Evolutionary conservation across 164 flowering plant species (phyloP).

Genomic region (Aristolochia californica): DNA sequence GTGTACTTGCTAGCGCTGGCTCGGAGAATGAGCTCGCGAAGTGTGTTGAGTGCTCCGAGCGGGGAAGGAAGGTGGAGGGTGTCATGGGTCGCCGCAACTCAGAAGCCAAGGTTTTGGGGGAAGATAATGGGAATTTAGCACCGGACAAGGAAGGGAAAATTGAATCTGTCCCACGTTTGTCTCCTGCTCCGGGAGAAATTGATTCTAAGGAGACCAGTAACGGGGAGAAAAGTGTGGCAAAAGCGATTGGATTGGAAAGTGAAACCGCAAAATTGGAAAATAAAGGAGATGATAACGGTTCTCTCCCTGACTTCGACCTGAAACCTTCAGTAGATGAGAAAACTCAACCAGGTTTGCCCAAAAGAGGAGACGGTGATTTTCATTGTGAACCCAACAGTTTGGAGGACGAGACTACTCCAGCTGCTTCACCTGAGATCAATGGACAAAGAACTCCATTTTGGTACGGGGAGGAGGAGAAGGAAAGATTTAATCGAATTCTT

Average conservation of each 20-base stretch:
- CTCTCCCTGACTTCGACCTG: neutral
- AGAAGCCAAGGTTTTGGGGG: neutral
- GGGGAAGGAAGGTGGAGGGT: constrained; percentile 80
- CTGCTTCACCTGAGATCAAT: neutral
- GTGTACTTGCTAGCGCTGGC: constrained; percentile 71
- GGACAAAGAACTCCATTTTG: constrained; percentile 19
- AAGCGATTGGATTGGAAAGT: neutral
- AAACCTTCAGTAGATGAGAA: neutral
- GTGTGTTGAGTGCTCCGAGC: constrained; percentile 81
- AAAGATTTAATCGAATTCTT: constrained; percentile 72
- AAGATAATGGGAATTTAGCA: neutral
- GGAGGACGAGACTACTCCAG: too few relatives aligned
- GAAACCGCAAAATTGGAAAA: neutral
- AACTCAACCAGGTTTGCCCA: neutral
- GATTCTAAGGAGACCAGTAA: neutral
- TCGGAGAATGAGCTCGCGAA: constrained; percentile 67
- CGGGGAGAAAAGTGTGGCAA: neutral
- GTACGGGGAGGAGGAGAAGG: constrained; percentile 72
- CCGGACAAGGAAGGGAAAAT: neutral
- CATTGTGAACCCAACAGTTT: too few relatives aligned
- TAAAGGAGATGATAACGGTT: neutral
- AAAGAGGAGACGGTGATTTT: too few relatives aligned
- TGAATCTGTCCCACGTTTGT: neutral
- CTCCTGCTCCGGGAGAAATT: neutral
- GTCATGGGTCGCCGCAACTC: constrained; percentile 37